These are phyloP conservation scores for Nitzschia sp. DNA, from an alignment of 108 stramenopile species.

Conservation along the genomic window DNA sequence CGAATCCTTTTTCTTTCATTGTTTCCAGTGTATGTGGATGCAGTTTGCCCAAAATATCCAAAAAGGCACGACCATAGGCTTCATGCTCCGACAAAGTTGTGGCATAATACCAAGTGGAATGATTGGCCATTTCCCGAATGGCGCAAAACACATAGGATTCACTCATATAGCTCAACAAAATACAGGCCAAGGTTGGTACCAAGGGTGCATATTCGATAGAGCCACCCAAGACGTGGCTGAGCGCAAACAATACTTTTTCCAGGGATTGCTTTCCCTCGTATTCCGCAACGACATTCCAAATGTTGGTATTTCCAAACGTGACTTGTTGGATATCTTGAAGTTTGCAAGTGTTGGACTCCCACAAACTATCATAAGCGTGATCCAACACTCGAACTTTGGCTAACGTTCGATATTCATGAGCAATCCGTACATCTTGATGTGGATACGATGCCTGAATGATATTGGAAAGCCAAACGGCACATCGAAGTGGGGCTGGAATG, in stretches of 20 bases:
- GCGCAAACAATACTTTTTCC: conserved; percentile 48
- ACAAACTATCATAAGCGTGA: conserved; percentile 40
- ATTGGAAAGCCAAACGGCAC: conserved; percentile 85
- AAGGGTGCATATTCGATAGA: conserved; percentile 74
- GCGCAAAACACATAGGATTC: conserved; percentile 77
- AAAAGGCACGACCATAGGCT: conserved; percentile 65
- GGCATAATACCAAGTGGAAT: conserved; percentile 61
- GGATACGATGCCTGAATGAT: conserved; percentile 62
- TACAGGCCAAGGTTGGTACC: conserved; percentile 52
- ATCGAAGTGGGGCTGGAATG: conserved; percentile 76
- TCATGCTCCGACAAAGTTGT: conserved; percentile 59
- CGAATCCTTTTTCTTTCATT: conserved; percentile 54
- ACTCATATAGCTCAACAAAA: conserved; percentile 60
- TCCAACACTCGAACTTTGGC: conserved; percentile 48
- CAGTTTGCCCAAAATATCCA: conserved; percentile 52
- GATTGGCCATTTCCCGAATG: conserved; percentile 74
- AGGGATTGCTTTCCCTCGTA: conserved; percentile 34
- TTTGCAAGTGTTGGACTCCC: neutral
- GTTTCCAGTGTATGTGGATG: conserved; percentile 54
- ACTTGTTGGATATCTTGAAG: conserved; percentile 20
- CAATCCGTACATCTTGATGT: conserved; percentile 41
- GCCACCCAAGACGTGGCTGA: conserved; percentile 55
- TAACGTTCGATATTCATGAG: conserved; percentile 71
- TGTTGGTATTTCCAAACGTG: conserved; percentile 27
- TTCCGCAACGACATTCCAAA: conserved; percentile 16